These are phyloP conservation scores for Cucurbita argyrosperma DNA, from an alignment of 306 rosid genomes.

Conservation along the genomic window DNA sequence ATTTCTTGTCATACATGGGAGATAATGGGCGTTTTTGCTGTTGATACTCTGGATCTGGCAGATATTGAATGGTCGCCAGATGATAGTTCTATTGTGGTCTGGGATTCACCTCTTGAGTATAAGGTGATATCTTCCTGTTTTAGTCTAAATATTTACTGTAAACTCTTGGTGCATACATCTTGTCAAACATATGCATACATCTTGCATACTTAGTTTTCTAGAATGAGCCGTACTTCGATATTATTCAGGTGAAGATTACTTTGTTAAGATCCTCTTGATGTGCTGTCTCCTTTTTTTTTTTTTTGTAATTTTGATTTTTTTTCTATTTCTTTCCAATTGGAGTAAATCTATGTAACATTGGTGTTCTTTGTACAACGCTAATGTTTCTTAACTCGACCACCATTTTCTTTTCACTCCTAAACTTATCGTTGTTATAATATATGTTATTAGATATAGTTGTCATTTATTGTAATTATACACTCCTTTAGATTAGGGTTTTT, in stretches of 20 bases:
- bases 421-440: no score
- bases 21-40: slow-evolving; percentile 77
- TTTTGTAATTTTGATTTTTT: background rate
- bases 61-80: slow-evolving; percentile 98
- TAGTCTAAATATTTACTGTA: background rate
- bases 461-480: no score
- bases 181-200: background rate
- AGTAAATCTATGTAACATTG: no score
- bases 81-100: slow-evolving; percentile 85
- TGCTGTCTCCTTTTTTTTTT: background rate
- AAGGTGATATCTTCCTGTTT: slow-evolving; percentile 35
- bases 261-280: background rate
- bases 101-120: slow-evolving; percentile 95
- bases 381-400: no score
- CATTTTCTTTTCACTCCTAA: no score
- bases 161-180: background rate
- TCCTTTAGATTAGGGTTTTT: no score
- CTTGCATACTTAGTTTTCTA: background rate
- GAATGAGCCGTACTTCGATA: no score
- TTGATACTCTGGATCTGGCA: slow-evolving; percentile 84
- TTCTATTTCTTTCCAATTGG: background rate
- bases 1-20: slow-evolving; percentile 93
- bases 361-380: no score
- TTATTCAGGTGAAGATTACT: background rate
- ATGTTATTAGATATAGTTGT: no score